phyloP scores from a whole-genome alignment of 345 rosid genomes.

The Brassica juncea region DNA sequence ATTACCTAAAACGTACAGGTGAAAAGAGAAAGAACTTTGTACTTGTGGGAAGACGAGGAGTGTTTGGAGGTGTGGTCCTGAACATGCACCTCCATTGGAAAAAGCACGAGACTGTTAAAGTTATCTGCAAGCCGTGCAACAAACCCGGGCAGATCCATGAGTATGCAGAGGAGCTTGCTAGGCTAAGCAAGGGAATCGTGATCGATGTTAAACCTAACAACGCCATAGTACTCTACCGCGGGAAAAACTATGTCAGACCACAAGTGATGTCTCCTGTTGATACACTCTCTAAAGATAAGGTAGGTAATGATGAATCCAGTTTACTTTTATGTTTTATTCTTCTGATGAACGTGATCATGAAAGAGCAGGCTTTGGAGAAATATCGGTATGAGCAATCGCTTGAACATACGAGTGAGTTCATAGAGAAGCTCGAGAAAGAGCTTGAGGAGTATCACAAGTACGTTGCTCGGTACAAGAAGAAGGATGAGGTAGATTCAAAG shows the following conservation, averaged over 20 bases:
- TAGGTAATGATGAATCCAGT: slow-evolving; percentile 13
- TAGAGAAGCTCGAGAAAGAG: slow-evolving; percentile 89
- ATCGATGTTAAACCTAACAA: slow-evolving; percentile 79
- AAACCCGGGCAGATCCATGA: slow-evolving; percentile 76
- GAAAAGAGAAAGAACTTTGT: slow-evolving; percentile 86
- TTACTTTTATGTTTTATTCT: not conserved
- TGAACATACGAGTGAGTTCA: slow-evolving; percentile 89
- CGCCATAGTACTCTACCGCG: slow-evolving; percentile 73
- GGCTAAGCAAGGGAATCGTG: slow-evolving; percentile 78
- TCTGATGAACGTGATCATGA: slow-evolving; percentile 7
- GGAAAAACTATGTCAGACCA: slow-evolving; percentile 89
- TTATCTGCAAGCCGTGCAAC: slow-evolving; percentile 85
- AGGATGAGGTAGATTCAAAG: slow-evolving; percentile 2
- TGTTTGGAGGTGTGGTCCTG: slow-evolving; percentile 92
- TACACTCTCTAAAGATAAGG: slow-evolving; percentile 82
- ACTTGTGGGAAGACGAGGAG: slow-evolving; percentile 89
- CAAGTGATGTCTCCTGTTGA: slow-evolving; percentile 70
- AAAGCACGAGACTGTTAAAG: slow-evolving; percentile 91
- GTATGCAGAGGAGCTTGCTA: slow-evolving; percentile 80
- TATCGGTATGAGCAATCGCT: slow-evolving; percentile 79
- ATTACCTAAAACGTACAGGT: slow-evolving; percentile 85
- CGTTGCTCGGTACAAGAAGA: slow-evolving; percentile 55
- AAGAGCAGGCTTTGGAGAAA: slow-evolving; percentile 78
- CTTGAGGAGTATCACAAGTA: slow-evolving; percentile 71
- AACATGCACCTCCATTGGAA: slow-evolving; percentile 99